Evolutionary conservation across 2,329 filamentous ascomycete species (phyloP).

Genomic region (Aspergillus sergii): DNA sequence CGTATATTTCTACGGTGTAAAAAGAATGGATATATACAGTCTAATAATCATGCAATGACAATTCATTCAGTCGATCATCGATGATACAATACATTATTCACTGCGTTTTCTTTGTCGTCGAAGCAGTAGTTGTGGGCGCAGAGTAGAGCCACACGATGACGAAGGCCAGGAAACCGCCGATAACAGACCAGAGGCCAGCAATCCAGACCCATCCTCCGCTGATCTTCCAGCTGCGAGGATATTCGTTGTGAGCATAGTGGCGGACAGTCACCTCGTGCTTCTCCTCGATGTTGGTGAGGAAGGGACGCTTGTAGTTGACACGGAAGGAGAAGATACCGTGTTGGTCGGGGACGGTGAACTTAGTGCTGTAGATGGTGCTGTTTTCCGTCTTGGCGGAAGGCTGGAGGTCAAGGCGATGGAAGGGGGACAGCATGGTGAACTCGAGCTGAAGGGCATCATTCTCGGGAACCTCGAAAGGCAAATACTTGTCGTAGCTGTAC

Average conservation of each 20-base stretch:
- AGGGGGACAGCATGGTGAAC: conserved; percentile 97
- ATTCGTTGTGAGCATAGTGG: conserved; percentile 97
- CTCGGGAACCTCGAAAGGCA: conserved; percentile 70
- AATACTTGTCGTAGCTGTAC: conserved; percentile 73
- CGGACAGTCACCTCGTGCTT: conserved; percentile 93
- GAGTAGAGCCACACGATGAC: conserved; percentile 85
- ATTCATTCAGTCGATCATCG: conserved; percentile 26
- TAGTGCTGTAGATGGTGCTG: conserved; percentile 71
- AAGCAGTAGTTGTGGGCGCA: conserved; percentile 50
- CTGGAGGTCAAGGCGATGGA: conserved; percentile 79
- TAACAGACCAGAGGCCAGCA: conserved; percentile 79
- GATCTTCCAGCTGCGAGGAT: conserved; percentile 86
- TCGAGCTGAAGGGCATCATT: conserved; percentile 85
- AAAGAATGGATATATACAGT: neutral
- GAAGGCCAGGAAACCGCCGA: conserved; percentile 82
- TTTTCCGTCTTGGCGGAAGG: conserved; percentile 62
- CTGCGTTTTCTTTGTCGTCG: conserved; percentile 53
- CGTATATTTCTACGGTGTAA: neutral
- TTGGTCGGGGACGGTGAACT: conserved; percentile 88
- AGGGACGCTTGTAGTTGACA: conserved; percentile 95
- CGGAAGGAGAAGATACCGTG: conserved; percentile 99
- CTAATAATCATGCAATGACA: conserved; percentile 10
- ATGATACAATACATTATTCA: conserved; percentile 31
- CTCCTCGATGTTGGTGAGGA: conserved; percentile 85
- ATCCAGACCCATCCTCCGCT: conserved; percentile 95